Evolutionary conservation across 2,329 filamentous ascomycete genomes (phyloP).

Genomic region (Emergomyces orientalis): DNA sequence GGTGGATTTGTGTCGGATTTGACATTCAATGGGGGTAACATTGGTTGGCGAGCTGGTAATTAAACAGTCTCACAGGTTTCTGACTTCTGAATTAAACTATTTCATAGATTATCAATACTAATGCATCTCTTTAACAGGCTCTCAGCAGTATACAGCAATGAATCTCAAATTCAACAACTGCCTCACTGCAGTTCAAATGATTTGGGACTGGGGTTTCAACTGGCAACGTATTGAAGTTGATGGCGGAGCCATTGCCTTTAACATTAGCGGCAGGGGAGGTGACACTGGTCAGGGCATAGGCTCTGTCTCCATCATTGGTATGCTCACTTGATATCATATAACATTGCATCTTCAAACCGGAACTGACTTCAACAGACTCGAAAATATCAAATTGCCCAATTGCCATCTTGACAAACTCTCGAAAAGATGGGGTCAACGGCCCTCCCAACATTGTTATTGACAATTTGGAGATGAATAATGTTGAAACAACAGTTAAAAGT

Average conservation of each 20-base stretch:
- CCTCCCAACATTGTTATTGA: constrained; percentile 33
- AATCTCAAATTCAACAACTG: constrained; percentile 6
- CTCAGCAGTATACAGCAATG: constrained; percentile 6
- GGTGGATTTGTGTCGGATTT: constrained; percentile 52
- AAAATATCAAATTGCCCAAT: constrained; percentile 4
- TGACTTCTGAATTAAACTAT: neutral
- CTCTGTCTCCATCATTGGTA: constrained; percentile 6
- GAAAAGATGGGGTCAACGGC: neutral
- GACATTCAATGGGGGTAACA: constrained; percentile 50
- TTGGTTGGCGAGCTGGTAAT: constrained; percentile 31
- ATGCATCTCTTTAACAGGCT: neutral
- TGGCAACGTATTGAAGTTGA: constrained; percentile 7
- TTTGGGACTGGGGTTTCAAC: constrained; percentile 7
- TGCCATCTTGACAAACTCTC: constrained; percentile 27
- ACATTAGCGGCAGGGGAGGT: constrained; percentile 1
- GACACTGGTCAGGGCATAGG: constrained; percentile 1
- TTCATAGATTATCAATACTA: neutral
- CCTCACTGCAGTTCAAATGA: constrained; percentile 7
- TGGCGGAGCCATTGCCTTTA: constrained; percentile 5
- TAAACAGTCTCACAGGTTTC: neutral
- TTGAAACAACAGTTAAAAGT: constrained; percentile 29
- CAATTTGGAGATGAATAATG: constrained; percentile 42
- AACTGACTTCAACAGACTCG: constrained; percentile 3
- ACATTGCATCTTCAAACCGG: neutral
- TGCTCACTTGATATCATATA: no score